These are phyloP conservation scores for Coffea eugenioides DNA, from an alignment of 257 asterid species.

Conservation along the genomic window DNA sequence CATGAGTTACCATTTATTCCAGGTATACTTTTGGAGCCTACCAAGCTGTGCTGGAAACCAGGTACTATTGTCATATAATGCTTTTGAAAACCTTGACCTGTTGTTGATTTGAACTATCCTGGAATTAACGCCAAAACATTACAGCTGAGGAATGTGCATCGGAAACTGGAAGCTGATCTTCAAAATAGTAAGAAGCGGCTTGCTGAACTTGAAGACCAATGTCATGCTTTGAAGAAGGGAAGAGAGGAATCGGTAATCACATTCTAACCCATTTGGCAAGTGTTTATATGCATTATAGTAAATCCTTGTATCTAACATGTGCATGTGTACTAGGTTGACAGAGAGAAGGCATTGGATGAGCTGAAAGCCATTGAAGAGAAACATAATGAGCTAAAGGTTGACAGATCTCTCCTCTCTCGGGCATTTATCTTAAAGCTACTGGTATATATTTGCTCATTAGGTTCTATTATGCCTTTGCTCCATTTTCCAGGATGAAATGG, in stretches of 20 bases:
- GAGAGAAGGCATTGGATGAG: constrained; percentile 76
- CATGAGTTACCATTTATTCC: constrained; percentile 20
- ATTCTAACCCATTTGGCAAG: constrained; percentile 5
- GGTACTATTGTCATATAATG: constrained; percentile 37
- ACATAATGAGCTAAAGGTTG: constrained; percentile 70
- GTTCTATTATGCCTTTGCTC: neutral
- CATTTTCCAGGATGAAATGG: constrained; percentile 65
- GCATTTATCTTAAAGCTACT: neutral
- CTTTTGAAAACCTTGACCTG: neutral
- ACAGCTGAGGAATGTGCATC: constrained; percentile 76
- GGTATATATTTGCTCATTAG: neutral
- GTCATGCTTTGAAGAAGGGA: constrained; percentile 76
- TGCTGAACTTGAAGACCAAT: constrained; percentile 66
- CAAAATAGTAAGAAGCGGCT: constrained; percentile 59
- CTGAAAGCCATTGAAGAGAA: constrained; percentile 71
- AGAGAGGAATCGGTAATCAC: constrained; percentile 82
- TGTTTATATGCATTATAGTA: neutral
- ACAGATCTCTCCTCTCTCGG: constrained; percentile 5
- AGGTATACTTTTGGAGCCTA: constrained; percentile 99
- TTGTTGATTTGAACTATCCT: neutral
- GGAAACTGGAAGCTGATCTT: constrained; percentile 73
- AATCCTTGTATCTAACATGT: constrained; percentile 8
- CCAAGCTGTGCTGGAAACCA: constrained; percentile 99
- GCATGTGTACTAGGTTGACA: constrained; percentile 61
- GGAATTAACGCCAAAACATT: constrained; percentile 2